These are phyloP conservation scores for Carex myosuroides DNA, from an alignment of 176 grass and related monocot species.

Conservation along the genomic window DNA sequence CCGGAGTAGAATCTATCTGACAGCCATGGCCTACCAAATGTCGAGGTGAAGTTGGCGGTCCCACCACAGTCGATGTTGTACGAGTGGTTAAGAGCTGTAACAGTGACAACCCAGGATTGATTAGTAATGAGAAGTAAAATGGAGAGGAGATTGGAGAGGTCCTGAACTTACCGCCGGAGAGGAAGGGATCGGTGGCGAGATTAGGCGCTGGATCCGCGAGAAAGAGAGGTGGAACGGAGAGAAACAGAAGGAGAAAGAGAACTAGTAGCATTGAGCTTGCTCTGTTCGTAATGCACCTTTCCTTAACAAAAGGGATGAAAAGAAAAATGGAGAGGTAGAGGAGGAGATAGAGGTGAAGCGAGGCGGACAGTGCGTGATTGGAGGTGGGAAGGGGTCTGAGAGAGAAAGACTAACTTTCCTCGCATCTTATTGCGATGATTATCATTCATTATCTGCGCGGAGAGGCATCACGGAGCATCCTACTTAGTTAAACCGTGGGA, in stretches of 20 bases:
- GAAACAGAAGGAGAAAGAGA: constrained; percentile 24
- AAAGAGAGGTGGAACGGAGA: constrained; percentile 27
- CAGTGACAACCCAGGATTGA: background rate
- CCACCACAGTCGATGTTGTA: constrained; percentile 99
- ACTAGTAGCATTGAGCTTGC: constrained; percentile 7
- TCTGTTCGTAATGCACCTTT: background rate
- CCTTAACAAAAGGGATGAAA: background rate
- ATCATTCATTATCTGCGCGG: background rate
- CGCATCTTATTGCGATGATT: background rate
- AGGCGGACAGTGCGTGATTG: constrained; percentile 14
- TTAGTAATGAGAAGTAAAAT: constrained; percentile 1
- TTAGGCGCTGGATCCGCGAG: constrained; percentile 7
- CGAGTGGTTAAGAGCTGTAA: constrained; percentile 45
- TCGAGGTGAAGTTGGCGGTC: constrained; percentile 64
- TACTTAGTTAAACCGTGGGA: background rate
- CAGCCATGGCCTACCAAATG: constrained; percentile 68
- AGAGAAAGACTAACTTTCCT: background rate
- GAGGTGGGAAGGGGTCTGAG: background rate
- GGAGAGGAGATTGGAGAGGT: background rate
- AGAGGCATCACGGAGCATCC: background rate
- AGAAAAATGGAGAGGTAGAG: background rate
- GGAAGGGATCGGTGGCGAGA: constrained; percentile 55
- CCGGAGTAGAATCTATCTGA: constrained; percentile 81
- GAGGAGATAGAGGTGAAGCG: background rate
- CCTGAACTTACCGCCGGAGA: constrained; percentile 57